A percentile compares a stretch with the other conserved stretches of the same genome.
Evolutionary conservation across 2,329 filamentous ascomycete species (phyloP).

Genomic region (Pestalotiopsis sp.): DNA sequence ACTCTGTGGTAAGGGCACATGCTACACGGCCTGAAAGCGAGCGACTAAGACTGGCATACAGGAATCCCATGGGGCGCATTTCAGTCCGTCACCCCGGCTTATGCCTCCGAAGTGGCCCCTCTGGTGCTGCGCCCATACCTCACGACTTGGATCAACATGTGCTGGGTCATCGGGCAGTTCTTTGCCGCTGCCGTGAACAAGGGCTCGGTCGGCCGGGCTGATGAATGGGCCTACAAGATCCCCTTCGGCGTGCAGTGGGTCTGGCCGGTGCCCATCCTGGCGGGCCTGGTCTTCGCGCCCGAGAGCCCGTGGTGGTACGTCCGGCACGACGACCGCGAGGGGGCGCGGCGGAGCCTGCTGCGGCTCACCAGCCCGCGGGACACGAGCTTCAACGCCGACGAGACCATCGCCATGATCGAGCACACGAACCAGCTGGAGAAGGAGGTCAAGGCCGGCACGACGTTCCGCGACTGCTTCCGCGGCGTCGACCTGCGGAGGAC

Average conservation of each 20-base stretch:
- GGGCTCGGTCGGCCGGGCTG: constrained; percentile 38
- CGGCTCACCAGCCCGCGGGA: constrained; percentile 43
- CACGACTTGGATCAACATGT: constrained; percentile 59
- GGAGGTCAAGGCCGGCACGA: constrained; percentile 42
- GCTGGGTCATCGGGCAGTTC: constrained; percentile 60
- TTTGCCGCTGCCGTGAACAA: constrained; percentile 51
- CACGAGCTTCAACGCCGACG: constrained; percentile 45
- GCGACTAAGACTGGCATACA: constrained; percentile 18
- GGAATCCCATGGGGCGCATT: constrained; percentile 58
- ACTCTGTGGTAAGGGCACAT: constrained; percentile 35
- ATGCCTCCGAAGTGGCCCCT: constrained; percentile 56
- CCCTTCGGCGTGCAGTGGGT: constrained; percentile 58
- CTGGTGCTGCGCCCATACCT: constrained; percentile 53
- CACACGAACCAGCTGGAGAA: constrained; percentile 56
- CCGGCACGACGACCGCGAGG: constrained; percentile 43
- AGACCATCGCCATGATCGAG: constrained; percentile 56
- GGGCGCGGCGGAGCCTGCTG: constrained; percentile 43
- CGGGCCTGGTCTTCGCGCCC: constrained; percentile 48
- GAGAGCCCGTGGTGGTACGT: constrained; percentile 57
- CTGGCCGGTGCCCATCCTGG: constrained; percentile 51
- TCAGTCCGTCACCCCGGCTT: constrained; percentile 54
- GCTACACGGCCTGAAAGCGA: neutral
- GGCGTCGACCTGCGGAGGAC: constrained; percentile 55
- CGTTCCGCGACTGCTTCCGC: constrained; percentile 55
- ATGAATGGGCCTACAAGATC: constrained; percentile 52